phyloP scores from a whole-genome alignment of 768 basidiomycete genomes.

The Porpolomopsis calyptriformis region DNA sequence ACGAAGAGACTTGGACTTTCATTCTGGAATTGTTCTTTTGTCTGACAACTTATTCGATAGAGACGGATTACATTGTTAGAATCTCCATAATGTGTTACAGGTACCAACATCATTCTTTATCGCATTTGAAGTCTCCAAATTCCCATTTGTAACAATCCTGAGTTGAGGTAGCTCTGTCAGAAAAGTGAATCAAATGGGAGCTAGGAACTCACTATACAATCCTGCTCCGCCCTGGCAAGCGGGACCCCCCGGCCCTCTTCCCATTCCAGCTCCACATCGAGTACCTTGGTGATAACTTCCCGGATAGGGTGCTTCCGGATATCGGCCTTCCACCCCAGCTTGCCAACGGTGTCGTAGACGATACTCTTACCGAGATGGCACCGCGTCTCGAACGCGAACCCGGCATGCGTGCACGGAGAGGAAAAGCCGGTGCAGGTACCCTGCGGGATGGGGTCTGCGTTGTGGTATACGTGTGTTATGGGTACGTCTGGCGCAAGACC shows the following conservation, averaged over 20 bases:
- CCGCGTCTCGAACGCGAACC: conserved; percentile 77
- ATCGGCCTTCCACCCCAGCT: conserved; percentile 74
- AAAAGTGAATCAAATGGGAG: background rate
- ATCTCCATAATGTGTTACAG: too few species aligned
- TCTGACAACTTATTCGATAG: too few species aligned
- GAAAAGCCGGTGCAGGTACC: conserved; percentile 66
- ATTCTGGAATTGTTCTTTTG: background rate
- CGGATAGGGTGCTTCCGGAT: conserved; percentile 66
- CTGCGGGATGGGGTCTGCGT: conserved; percentile 86
- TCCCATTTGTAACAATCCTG: conserved; percentile 78
- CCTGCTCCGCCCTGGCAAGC: conserved; percentile 43
- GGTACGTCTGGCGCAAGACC: conserved; percentile 46
- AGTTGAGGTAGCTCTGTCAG: background rate
- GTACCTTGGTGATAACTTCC: conserved; percentile 53
- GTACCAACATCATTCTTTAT: too few species aligned
- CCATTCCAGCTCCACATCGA: conserved; percentile 46
- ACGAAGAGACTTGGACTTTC: background rate
- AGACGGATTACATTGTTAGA: too few species aligned
- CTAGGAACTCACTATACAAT: conserved; percentile 44
- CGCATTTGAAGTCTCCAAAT: conserved; percentile 38
- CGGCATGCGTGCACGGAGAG: conserved; percentile 71
- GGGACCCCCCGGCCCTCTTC: conserved; percentile 42
- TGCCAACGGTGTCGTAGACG: conserved; percentile 77
- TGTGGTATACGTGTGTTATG: conserved; percentile 80
- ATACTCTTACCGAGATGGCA: conserved; percentile 89